Base-by-base conservation (phyloP, 2,329 filamentous ascomycete genomes). In the Sporothrix pseudoabietina region DNA sequence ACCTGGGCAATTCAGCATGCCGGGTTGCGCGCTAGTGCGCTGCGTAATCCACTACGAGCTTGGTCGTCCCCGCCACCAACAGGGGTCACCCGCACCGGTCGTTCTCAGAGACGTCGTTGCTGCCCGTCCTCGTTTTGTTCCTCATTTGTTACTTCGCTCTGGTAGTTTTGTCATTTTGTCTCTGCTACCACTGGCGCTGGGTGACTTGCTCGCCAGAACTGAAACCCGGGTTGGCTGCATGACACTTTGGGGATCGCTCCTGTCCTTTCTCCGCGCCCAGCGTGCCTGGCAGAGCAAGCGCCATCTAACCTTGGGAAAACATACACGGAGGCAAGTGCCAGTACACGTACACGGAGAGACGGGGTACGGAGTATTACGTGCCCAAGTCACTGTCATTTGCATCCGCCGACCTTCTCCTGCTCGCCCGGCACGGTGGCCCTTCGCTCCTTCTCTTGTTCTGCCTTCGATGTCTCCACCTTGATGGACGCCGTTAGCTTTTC, bases 41-140 rank as follows among this genome's bases (percentile, higher is more conserved):
- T 75, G 73, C 73, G 74, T 74, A 75, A 73, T 73, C 73, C 74
- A 73, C 74, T 74, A 69, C 69, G 35, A 73, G 74, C 71, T 75
- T 73, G 71, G 71, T 66, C 55, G 73, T 73, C 73, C 61, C 74
- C 73, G 74, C 73, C 71, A 52, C 66, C 71, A 73, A 72, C 75
- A 74, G 73, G 75, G 75, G 73, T 74, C 73, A 73, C 69, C 74
- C 73, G 74, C 69, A 54, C 70, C 68, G 59, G 71, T 65, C 55
- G 65, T 68, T 68, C 63, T 66, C 44, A 47, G 22, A 30, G 61
- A 47, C n/a, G 39, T 65, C 59, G 59, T 41, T 49, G 35, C 54
- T 68, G 69, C 49, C 35, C 65, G 57, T 70, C 70, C 49, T 14
- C 35, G 16, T 57, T 30, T 26, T 41, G 49, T 9, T 19, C 44